These are phyloP conservation scores for Shiraia bambusicola DNA, from an alignment of 2,329 filamentous ascomycete species.

Conservation along the genomic window DNA sequence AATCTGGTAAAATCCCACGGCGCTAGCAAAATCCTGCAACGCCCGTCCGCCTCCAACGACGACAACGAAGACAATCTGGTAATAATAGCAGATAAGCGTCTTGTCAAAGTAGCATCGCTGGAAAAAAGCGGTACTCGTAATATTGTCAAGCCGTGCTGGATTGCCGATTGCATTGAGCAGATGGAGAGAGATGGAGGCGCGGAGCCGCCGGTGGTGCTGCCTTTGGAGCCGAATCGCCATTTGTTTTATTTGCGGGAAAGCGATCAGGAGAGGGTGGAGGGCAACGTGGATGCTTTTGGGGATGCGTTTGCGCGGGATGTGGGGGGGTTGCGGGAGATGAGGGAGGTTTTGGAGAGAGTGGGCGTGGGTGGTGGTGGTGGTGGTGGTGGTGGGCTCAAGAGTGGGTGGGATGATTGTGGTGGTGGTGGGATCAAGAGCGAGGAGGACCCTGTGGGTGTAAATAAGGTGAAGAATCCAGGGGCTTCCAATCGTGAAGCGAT, in stretches of 20 bases:
- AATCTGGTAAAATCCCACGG: slow-evolving; percentile 79
- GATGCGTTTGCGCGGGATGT: slow-evolving; percentile 81
- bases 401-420: no score
- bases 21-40: slow-evolving; percentile 76
- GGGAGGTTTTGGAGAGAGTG: slow-evolving; percentile 44
- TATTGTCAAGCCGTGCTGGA: slow-evolving; percentile 78
- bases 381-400: no score
- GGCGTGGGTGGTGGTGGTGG: no score
- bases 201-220: slow-evolving; percentile 60
- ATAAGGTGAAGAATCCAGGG: slow-evolving; percentile 14
- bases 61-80: slow-evolving; percentile 63
- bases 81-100: slow-evolving; percentile 75
- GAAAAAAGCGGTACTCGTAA: slow-evolving; percentile 70
- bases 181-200: slow-evolving; percentile 56
- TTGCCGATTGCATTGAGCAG: slow-evolving; percentile 75
- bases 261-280: slow-evolving; percentile 56
- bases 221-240: slow-evolving; percentile 66
- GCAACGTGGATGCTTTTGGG: slow-evolving; percentile 72
- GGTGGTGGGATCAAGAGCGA: no score
- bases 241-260: slow-evolving; percentile 68
- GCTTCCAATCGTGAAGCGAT: slow-evolving; percentile 23
- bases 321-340: slow-evolving; percentile 61
- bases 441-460: no score
- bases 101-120: slow-evolving; percentile 79
- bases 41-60: no score